phyloP scores from a whole-genome alignment of 2,329 filamentous ascomycete genomes.

The Phoma sp. region DNA sequence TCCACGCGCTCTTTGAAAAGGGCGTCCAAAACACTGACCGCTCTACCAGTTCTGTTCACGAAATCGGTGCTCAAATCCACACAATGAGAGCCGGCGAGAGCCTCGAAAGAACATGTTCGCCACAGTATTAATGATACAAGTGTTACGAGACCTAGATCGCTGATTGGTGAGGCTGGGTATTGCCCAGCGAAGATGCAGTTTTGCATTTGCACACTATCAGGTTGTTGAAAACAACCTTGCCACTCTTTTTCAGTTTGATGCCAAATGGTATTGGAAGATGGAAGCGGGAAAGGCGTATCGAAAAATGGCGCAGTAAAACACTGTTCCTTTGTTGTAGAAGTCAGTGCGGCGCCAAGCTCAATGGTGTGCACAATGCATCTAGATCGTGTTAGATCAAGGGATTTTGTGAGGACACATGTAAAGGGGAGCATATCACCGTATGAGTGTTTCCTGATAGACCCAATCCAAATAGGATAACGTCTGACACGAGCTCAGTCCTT shows the following conservation, averaged over 20 bases:
- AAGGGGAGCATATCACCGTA: neutral
- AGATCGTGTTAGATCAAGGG: neutral
- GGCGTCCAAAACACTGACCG: neutral
- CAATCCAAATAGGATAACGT: neutral
- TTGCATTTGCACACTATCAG: neutral
- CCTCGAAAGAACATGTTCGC: neutral
- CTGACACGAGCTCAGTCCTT: neutral
- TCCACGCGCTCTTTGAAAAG: neutral
- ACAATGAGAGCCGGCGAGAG: neutral
- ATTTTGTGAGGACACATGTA: neutral
- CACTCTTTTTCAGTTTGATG: neutral
- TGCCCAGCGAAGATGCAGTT: neutral
- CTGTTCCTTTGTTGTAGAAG: neutral
- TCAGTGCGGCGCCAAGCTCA: neutral
- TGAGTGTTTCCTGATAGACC: neutral
- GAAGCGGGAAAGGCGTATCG: neutral
- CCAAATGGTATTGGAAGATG: neutral
- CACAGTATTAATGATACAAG: neutral
- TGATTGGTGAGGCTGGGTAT: neutral
- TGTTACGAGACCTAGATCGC: neutral
- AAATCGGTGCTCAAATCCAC: neutral
- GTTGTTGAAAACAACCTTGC: neutral
- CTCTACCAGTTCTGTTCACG: neutral
- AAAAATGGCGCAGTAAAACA: neutral
- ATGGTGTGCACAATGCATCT: neutral